Percentiles rank a stretch among this genome's conserved stretches.
phyloP scores from a whole-genome alignment of 257 asterid genomes.

The Linaria vulgaris region DNA sequence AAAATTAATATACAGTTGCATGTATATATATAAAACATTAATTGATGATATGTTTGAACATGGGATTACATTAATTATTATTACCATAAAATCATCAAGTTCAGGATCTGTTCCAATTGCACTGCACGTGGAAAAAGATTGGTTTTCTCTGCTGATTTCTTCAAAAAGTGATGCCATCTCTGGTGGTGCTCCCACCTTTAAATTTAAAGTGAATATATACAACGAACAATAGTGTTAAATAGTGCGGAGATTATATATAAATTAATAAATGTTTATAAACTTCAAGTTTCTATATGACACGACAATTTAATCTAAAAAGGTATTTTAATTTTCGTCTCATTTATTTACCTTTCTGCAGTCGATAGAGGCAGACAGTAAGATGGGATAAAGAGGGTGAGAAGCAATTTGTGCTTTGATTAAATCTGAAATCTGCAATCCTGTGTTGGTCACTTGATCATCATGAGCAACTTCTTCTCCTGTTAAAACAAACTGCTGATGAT shows the following conservation, averaged over 20 bases:
- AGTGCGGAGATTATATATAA: too few relatives aligned
- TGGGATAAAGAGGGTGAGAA: slow-evolving; percentile 81
- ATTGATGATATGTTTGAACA: too few relatives aligned
- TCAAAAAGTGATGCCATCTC: slow-evolving; percentile 69
- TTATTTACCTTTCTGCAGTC: slow-evolving; percentile 65
- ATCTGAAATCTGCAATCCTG: slow-evolving; percentile 43
- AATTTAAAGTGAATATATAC: too few relatives aligned
- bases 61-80: too few relatives aligned
- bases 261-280: not conserved
- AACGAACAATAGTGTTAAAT: too few relatives aligned
- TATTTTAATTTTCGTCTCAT: not conserved
- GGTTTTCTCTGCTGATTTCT: slow-evolving; percentile 59
- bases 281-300: not conserved
- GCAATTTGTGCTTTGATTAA: slow-evolving; percentile 71
- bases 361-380: slow-evolving; percentile 65
- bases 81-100: slow-evolving; percentile 84
- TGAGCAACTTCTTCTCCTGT: slow-evolving; percentile 10
- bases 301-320: not conserved
- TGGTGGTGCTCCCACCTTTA: slow-evolving; percentile 76
- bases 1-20: not conserved
- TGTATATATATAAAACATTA: not conserved
- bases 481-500: slow-evolving; percentile 14
- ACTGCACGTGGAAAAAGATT: slow-evolving; percentile 19
- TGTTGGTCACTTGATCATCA: slow-evolving; percentile 8
- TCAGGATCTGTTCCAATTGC: slow-evolving; percentile 68